Base-by-base conservation (phyloP, 306 rosid species). In the Lablab purpureus region DNA sequence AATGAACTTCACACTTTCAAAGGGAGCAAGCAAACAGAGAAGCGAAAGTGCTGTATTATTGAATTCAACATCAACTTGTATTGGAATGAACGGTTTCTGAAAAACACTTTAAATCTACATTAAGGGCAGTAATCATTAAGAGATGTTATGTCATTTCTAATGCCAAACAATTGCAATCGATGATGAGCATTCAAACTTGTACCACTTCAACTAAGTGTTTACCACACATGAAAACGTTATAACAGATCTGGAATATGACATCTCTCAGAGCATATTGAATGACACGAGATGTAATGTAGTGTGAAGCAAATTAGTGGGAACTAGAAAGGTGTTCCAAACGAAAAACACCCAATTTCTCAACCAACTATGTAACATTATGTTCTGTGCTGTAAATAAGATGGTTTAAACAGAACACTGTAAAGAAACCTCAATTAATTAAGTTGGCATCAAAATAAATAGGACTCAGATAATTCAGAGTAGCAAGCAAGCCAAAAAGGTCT, bases 111-210 rank as follows among this genome's bases (percentile, higher is more conserved):
- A n/a, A n/a, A n/a, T n/a, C n/a, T n/a, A n/a, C n/a, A n/a, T 8
- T 59, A 25, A 46, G 56, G 14, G 59, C 30, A 79, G 40, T 11
- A 4, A 19, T 41, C 30, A 74, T 21, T 19, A 2, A 41, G 60
- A 80, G 71, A 51, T 14, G 34, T 80, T 71, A 69, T 45, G 11
- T 21, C 22, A 47, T n/a, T n/a, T 22, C 19, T 50, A 67, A 59
- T 59, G 73, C 47, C 2, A n/a, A 23, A 41, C 25, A 77, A 54
- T 23, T 47, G 68, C 37, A 68, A 67, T 28, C 3, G 25, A 67
- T 7, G 15, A 64, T 28, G 28, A 17, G 67, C 55, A 27, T 62
- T 72, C 30, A 65, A 68, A 37, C 19, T 58, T n/a, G 21, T 58
- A 46, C 47, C 55, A 49, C 10, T 52, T 68, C 3, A 25, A 64